A percentile compares a stretch with the other conserved stretches of the same genome.
Evolutionary conservation across 1,284 basidiomycete genomes (phyloP).

Genomic region (Cutaneotrichosporon mucoides): DNA sequence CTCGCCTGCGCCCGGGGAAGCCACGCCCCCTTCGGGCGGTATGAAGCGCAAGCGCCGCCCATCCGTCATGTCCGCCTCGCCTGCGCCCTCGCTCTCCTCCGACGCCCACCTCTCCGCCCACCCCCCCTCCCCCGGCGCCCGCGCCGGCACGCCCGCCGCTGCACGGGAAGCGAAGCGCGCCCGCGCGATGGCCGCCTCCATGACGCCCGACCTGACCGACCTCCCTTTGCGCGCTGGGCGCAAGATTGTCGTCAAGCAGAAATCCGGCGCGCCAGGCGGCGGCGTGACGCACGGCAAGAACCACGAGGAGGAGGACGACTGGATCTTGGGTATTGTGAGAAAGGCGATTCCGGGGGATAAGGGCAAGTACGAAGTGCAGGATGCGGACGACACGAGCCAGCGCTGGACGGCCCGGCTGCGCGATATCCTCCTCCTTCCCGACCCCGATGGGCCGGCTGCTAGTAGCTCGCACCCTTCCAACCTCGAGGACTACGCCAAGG

Average conservation of each 20-base stretch:
- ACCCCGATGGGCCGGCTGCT: conserved; percentile 36
- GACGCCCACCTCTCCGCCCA: conserved; percentile 14
- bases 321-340: conserved; percentile 51
- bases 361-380: conserved; percentile 44
- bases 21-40: conserved; percentile 13
- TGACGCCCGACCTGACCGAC: conserved; percentile 29
- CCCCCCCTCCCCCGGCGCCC: conserved; percentile 16
- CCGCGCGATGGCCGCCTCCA: background rate
- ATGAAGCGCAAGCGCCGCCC: conserved; percentile 19
- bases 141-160: conserved; percentile 9
- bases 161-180: conserved; percentile 5
- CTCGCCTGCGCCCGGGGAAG: conserved; percentile 3
- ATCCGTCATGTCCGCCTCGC: conserved; percentile 9
- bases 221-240: conserved; percentile 49
- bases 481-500: conserved; percentile 43
- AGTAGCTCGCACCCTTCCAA: conserved; percentile 46
- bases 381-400: conserved; percentile 39
- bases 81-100: conserved; percentile 8
- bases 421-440: conserved; percentile 52
- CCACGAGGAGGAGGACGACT: conserved; percentile 34
- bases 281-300: conserved; percentile 11
- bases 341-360: conserved; percentile 45
- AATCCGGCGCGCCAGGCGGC: conserved; percentile 5
- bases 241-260: conserved; percentile 46
- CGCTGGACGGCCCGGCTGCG: conserved; percentile 50